These are phyloP conservation scores for Coleophoma cylindrospora DNA, from an alignment of 2,329 filamentous ascomycete genomes.

Conservation along the genomic window DNA sequence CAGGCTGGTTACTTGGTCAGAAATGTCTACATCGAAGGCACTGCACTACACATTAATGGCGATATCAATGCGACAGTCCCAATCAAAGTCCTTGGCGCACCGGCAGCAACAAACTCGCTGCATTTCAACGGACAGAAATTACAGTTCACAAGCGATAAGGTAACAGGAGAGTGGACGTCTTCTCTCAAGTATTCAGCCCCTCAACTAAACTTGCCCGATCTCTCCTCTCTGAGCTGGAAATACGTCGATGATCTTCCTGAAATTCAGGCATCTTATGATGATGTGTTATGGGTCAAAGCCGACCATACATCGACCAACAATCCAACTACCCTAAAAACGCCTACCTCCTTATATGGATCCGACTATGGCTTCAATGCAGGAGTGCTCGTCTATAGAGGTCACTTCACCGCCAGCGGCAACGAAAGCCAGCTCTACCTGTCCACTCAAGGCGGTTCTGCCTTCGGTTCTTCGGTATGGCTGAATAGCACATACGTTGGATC, in stretches of 20 bases:
- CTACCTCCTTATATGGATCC: slow-evolving; percentile 60
- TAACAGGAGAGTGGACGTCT: slow-evolving; percentile 45
- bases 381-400: slow-evolving; percentile 63
- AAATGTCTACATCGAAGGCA: slow-evolving; percentile 48
- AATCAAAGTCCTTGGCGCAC: slow-evolving; percentile 64
- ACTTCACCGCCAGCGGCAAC: slow-evolving; percentile 58
- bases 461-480: slow-evolving; percentile 63
- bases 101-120: slow-evolving; percentile 45
- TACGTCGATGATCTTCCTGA: slow-evolving; percentile 69
- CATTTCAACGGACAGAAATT: slow-evolving; percentile 52
- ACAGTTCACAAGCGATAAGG: slow-evolving; percentile 31
- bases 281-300: slow-evolving; percentile 60
- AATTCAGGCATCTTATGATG: slow-evolving; percentile 57
- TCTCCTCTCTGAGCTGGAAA: slow-evolving; percentile 60
- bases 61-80: slow-evolving; percentile 67
- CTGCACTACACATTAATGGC: slow-evolving; percentile 57
- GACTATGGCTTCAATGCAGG: slow-evolving; percentile 74
- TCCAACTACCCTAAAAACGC: slow-evolving; percentile 50
- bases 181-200: slow-evolving; percentile 45
- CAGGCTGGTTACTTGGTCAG: slow-evolving; percentile 62
- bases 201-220: slow-evolving; percentile 47
- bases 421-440: slow-evolving; percentile 52
- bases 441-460: slow-evolving; percentile 64
- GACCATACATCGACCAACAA: slow-evolving; percentile 56
- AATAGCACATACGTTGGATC: slow-evolving; percentile 59